Percentiles rank a stretch among this genome's conserved stretches.
Evolutionary conservation across 1,284 basidiomycete genomes (phyloP).

Genomic region (Ceratobasidium papillatum): DNA sequence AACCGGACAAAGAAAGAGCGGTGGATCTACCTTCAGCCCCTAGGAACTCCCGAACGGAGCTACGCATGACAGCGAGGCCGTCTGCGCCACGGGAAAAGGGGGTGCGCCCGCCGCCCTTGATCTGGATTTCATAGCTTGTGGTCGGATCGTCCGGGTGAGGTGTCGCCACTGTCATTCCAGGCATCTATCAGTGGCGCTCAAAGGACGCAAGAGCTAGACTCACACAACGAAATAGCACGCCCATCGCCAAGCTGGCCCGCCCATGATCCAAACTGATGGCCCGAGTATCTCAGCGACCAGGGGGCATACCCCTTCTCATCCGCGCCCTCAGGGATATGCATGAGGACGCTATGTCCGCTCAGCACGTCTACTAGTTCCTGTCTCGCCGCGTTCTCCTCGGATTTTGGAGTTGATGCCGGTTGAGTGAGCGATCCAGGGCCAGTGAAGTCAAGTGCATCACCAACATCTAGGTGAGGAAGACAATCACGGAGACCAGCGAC

Average conservation of each 20-base stretch:
- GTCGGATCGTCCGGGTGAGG: conserved; percentile 68
- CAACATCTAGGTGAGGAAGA: conserved; percentile 86
- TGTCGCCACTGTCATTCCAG: conserved; percentile 69
- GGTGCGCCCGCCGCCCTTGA: conserved; percentile 94
- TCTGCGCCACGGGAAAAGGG: conserved; percentile 93
- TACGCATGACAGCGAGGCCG: conserved; percentile 90
- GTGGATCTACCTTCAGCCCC: conserved; percentile 75
- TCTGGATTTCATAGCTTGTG: conserved; percentile 81
- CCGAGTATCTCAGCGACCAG: conserved; percentile 88
- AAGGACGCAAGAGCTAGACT: conserved; percentile 47
- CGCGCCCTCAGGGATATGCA: conserved; percentile 57
- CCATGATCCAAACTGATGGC: conserved; percentile 93
- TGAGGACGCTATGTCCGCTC: conserved; percentile 78
- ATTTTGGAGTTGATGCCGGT: conserved; percentile 48
- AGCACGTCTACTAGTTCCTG: conserved; percentile 82
- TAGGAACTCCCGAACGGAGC: conserved; percentile 91
- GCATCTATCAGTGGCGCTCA: conserved; percentile 11
- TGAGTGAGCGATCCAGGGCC: conserved; percentile 62
- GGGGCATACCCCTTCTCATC: conserved; percentile 71
- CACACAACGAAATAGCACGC: conserved; percentile 86
- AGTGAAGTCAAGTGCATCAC: conserved; percentile 75
- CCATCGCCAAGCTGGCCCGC: conserved; percentile 98
- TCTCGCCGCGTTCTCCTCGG: conserved; percentile 56
- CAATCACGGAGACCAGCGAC: conserved; percentile 74
- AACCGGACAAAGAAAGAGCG: neutral